These are phyloP conservation scores for Globisporangium apiculatum DNA, from an alignment of 352 stramenopile genomes.

Conservation along the genomic window DNA sequence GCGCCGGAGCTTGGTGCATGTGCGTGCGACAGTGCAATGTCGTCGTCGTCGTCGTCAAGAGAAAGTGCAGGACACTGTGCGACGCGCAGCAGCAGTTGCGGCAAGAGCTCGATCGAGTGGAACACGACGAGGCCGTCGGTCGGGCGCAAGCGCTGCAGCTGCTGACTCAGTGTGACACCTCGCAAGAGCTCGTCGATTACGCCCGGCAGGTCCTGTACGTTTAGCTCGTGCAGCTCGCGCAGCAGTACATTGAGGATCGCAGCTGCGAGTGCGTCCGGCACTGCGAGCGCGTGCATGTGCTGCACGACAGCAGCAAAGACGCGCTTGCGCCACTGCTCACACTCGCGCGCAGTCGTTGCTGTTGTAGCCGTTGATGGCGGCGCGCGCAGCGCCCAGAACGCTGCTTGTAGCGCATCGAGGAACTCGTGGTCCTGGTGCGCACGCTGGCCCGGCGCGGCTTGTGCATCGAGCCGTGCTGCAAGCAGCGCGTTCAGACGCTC, in stretches of 20 bases:
- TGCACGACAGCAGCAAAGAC: slow-evolving; percentile 20
- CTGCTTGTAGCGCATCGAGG: slow-evolving; percentile 22
- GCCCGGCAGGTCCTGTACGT: slow-evolving; percentile 16
- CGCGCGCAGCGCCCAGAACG: slow-evolving; percentile 28
- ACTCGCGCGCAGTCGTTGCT: slow-evolving; percentile 9
- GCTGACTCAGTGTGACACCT: slow-evolving; percentile 19
- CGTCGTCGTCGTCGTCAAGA: slow-evolving; percentile 9
- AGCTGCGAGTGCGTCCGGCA: slow-evolving; percentile 13
- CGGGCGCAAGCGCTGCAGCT: slow-evolving; percentile 13
- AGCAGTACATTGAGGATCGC: slow-evolving; percentile 19
- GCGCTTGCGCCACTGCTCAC: slow-evolving; percentile 17
- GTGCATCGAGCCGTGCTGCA: slow-evolving; percentile 10
- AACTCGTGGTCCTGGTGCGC: slow-evolving; percentile 24
- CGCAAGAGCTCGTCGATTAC: slow-evolving; percentile 28
- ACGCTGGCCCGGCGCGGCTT: slow-evolving; percentile 20
- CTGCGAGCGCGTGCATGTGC: slow-evolving; percentile 23
- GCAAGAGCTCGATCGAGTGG: slow-evolving; percentile 37
- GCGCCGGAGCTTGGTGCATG: slow-evolving; percentile 17
- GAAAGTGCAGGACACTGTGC: slow-evolving; percentile 17
- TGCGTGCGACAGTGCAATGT: slow-evolving; percentile 5
- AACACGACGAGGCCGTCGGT: slow-evolving; percentile 24
- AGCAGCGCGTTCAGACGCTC: slow-evolving; percentile 23
- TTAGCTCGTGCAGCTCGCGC: slow-evolving; percentile 30
- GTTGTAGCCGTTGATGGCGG: neutral
- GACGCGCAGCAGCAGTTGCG: slow-evolving; percentile 33